Conservation (phyloP, 805 yeast species). For the Brettanomyces custersianus region DNA sequence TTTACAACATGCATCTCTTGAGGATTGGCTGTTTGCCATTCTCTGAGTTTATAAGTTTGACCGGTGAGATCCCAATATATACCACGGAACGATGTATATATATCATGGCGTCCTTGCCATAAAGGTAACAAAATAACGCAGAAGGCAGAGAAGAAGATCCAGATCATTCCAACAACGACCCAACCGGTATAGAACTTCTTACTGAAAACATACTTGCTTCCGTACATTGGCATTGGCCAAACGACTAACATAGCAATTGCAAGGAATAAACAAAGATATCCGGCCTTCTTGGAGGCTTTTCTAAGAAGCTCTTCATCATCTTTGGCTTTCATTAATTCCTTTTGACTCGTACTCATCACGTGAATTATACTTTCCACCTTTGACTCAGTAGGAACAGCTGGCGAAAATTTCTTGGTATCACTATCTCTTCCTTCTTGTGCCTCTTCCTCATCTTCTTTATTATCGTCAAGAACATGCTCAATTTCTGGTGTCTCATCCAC, state of each 20-base stretch:
- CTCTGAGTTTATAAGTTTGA: slow-evolving; percentile 59
- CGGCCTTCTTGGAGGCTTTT: slow-evolving; percentile 54
- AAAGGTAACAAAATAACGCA: slow-evolving; percentile 63
- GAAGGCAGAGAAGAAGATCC: slow-evolving; percentile 64
- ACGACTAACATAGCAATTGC: slow-evolving; percentile 57
- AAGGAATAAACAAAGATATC: slow-evolving; percentile 48
- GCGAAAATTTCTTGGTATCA: slow-evolving; percentile 8
- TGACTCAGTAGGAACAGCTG: slow-evolving; percentile 20
- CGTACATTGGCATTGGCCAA: slow-evolving; percentile 97
- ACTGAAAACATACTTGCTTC: slow-evolving; percentile 66
- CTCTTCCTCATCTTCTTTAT: slow-evolving; percentile 10
- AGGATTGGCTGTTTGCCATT: slow-evolving; percentile 70
- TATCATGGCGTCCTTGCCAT: slow-evolving; percentile 63
- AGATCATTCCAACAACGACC: slow-evolving; percentile 73
- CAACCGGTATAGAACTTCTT: slow-evolving; percentile 80
- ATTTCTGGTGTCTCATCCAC: slow-evolving; percentile 69
- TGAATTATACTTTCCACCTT: slow-evolving; percentile 19
- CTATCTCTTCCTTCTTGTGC: slow-evolving; percentile 22
- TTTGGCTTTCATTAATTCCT: slow-evolving; percentile 18
- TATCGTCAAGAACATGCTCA: slow-evolving; percentile 26
- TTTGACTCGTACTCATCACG: slow-evolving; percentile 12
- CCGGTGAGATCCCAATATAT: slow-evolving; percentile 82
- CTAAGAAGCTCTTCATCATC: slow-evolving; percentile 44
- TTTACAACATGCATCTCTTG: slow-evolving; percentile 68
- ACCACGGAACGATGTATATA: slow-evolving; percentile 60